These are phyloP conservation scores for Yamadazyma siamensis DNA, from an alignment of 1,139 yeast genomes.

Conservation along the genomic window DNA sequence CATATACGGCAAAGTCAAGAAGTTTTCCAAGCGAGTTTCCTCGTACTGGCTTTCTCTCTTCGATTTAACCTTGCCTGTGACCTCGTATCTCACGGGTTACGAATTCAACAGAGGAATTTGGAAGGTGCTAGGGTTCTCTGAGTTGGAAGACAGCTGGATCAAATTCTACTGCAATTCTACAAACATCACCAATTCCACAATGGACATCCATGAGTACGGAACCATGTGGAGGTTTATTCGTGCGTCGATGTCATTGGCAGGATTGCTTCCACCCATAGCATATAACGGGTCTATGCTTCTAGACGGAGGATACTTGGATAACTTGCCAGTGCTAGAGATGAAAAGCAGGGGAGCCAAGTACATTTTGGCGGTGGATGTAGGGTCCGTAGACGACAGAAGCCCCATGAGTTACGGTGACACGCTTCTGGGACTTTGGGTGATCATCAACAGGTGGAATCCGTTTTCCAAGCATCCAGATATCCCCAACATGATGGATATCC, in stretches of 20 bases:
- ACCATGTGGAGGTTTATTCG: slow-evolving; percentile 94
- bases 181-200: slow-evolving; percentile 91
- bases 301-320: slow-evolving; percentile 96
- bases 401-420: slow-evolving; percentile 94
- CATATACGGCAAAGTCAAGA: slow-evolving; percentile 84
- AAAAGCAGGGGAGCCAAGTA: slow-evolving; percentile 80
- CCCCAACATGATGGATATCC: slow-evolving; percentile 94
- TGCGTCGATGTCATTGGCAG: slow-evolving; percentile 96
- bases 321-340: slow-evolving; percentile 91
- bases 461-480: slow-evolving; percentile 84
- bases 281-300: slow-evolving; percentile 89
- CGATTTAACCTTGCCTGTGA: slow-evolving; percentile 89
- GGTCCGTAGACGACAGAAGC: slow-evolving; percentile 87
- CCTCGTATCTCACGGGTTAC: slow-evolving; percentile 94
- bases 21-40: slow-evolving; percentile 77
- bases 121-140: slow-evolving; percentile 89
- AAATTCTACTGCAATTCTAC: slow-evolving; percentile 87
- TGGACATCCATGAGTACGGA: slow-evolving; percentile 92
- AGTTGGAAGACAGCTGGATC: slow-evolving; percentile 96
- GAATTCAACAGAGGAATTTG: slow-evolving; percentile 95
- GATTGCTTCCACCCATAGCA: slow-evolving; percentile 84
- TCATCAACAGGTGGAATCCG: slow-evolving; percentile 86
- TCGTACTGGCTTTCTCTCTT: slow-evolving; percentile 81
- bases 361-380: slow-evolving; percentile 95
- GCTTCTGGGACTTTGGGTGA: slow-evolving; percentile 86